Conservation (phyloP, 2,329 filamentous ascomycete genomes). For the Sporothrix variecibatus region DNA sequence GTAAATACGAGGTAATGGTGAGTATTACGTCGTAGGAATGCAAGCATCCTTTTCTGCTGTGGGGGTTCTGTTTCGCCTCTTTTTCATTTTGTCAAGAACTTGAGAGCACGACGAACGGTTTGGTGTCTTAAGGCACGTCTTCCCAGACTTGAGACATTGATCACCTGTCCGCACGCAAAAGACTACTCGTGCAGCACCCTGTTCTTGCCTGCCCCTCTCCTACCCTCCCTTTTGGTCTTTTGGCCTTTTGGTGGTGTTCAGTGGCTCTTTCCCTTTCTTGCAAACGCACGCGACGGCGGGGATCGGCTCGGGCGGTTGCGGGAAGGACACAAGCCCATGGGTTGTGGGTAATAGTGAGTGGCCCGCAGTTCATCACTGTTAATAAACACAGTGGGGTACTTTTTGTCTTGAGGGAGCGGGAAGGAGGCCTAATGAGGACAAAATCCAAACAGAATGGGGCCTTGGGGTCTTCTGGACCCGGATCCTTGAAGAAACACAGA, state of each 20-base stretch:
- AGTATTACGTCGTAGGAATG: neutral
- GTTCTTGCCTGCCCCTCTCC: neutral
- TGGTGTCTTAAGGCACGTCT: neutral
- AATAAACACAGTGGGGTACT: conserved; percentile 5
- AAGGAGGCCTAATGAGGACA: neutral
- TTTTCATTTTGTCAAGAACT: too few species aligned
- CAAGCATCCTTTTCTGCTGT: neutral
- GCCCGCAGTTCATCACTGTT: neutral
- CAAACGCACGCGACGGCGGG: conserved; percentile 10
- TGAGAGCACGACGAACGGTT: neutral
- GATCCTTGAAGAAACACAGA: neutral
- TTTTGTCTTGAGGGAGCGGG: neutral
- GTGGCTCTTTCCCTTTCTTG: neutral
- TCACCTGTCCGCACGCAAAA: neutral
- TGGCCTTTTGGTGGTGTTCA: too few species aligned
- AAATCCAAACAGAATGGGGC: too few species aligned
- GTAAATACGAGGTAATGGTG: neutral
- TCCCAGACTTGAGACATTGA: neutral
- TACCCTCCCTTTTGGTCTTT: neutral
- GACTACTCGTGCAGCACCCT: neutral
- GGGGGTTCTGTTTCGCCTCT: neutral
- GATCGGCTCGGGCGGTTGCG: conserved; percentile 27
- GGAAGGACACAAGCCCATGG: conserved; percentile 7
- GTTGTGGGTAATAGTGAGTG: neutral
- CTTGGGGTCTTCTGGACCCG: neutral